Base-by-base conservation (phyloP, 192 early-diverging fungal species). In the Allomyces javanicus region DNA sequence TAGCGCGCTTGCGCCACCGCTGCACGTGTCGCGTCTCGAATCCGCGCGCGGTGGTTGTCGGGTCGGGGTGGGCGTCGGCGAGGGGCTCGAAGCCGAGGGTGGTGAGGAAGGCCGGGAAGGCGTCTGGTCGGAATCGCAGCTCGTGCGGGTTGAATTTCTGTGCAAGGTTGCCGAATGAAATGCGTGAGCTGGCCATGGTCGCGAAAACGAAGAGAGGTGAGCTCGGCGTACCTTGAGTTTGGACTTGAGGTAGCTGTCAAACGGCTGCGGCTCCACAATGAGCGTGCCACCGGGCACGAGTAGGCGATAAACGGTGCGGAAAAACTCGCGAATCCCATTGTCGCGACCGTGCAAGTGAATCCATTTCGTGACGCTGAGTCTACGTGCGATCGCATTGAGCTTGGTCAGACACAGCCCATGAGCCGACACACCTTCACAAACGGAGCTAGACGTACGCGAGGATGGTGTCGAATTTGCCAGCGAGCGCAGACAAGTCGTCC, bases 341-440 rank as follows among this genome's bases (percentile, higher is more conserved):
- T 92, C 90, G 0, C 87, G 88, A 23, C 78, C 66, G 67, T 86
- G 78, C 21, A 92, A 72, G 64, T 92, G 90, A 62, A 92, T 87
- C 88, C 88, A 90, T 69, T 92, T 92, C 10, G 84, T 84, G 24
- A 92, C 71, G 40, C 79, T 82, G 14, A 91, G 75, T 0, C 80
- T 77, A 69, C 0, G 45, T 17, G 0, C 10, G 17, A 2, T 21
- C 25, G n/a, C 40, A 44, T 64, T 11, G 24, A 61, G 25, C n/a
- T 62, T 17, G 0, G 24, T 25, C 21, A 27, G 25, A 22, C 26
- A 45, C 21, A 67, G 62, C 50, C 5, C 19, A 40, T 9, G 7
- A 67, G 40, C 23, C 44, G 33, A 67, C 10, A 21, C 6, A 44
- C 24, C 21, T 65, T 11, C 61, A 21, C 64, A n/a, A 25, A 25